Base-by-base conservation (phyloP, 768 basidiomycete species). In the Agrocybe praecox region DNA sequence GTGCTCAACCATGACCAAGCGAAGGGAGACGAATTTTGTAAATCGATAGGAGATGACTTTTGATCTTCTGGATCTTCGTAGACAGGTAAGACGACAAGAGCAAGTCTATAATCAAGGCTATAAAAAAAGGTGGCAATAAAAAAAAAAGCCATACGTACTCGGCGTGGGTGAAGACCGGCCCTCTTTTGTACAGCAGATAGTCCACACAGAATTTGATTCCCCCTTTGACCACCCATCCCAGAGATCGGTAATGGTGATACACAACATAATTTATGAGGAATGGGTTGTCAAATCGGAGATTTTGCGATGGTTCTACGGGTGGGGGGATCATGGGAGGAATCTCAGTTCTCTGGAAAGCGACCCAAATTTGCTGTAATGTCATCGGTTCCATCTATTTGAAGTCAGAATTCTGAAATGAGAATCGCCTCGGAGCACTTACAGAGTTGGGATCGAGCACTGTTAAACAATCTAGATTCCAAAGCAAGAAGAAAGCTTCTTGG, bases 201-300 rank as follows among this genome's bases (percentile, higher is more conserved):
- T 99, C 97, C 36, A 90, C 90, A 64, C 96, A 98, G 72, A 99
- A 99, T 72, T 99, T 99, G 78, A 97, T 87, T 1, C 97, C 97
- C 24, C 87, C 86, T 72, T 95, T 94, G 60, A 97, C 88, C 18
- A 98, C 92, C 97, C 96, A 99, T 22, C 97, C 97, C 8, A 98
- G 80, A 4, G 95, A 94, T 15, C 96, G 86, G 67, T 91, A 98
- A 71, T 98, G 95, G 69, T 98, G 96, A 66, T 96, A 97, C 2
- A 85, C 86, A 48, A 88, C 86, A 64, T 98, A 99, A 65, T 92
- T 83, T 40, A 98, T 78, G 22, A 99, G 74, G 74, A 98, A 96
- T 0, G 95, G 95, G 68, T 96, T 96, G 73, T 98, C 96, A 49
- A 91, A 86, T 57, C 85, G 82, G 24, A 79, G 72, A 9, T 52